Evolutionary conservation across 495 filamentous ascomycete species (phyloP).

Genomic region (Penicillium fimorum): DNA sequence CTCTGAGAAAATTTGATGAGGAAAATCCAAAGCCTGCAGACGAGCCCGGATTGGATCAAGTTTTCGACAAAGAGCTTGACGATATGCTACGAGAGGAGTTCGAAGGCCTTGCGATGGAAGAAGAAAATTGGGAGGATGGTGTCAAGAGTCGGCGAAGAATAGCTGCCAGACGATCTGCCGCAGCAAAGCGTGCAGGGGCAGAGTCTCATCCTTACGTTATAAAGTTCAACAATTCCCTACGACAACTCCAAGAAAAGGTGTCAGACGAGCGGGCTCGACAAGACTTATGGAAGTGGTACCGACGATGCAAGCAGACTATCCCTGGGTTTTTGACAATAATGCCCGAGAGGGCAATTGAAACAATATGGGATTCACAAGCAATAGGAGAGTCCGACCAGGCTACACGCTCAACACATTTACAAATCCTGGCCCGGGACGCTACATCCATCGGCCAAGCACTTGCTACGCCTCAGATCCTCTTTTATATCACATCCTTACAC

Average conservation of each 20-base stretch:
- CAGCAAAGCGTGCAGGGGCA: conserved; percentile 23
- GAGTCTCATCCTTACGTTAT: conserved; percentile 33
- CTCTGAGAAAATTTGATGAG: conserved; percentile 42
- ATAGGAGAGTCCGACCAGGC: conserved; percentile 40
- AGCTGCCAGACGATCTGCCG: conserved; percentile 21
- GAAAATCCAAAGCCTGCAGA: conserved; percentile 27
- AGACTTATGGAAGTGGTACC: conserved; percentile 48
- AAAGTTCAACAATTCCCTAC: conserved; percentile 35
- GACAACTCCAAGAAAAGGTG: conserved; percentile 22
- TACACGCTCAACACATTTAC: conserved; percentile 56
- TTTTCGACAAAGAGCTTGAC: conserved; percentile 49
- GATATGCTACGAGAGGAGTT: conserved; percentile 45
- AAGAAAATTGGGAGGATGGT: conserved; percentile 38
- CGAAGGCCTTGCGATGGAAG: conserved; percentile 38
- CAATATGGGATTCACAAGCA: conserved; percentile 48
- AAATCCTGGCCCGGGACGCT: conserved; percentile 61
- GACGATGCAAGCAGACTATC: conserved; percentile 41
- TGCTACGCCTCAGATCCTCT: conserved; percentile 54
- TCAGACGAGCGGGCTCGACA: conserved; percentile 30
- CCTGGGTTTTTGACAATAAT: conserved; percentile 39
- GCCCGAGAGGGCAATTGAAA: conserved; percentile 34
- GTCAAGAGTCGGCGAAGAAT: conserved; percentile 22
- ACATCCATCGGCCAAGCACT: conserved; percentile 51
- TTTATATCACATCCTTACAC: conserved; percentile 64
- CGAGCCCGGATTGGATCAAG: conserved; percentile 29